phyloP scores from a whole-genome alignment of 2,329 filamentous ascomycete species.

The Phialocephala sp. region DNA sequence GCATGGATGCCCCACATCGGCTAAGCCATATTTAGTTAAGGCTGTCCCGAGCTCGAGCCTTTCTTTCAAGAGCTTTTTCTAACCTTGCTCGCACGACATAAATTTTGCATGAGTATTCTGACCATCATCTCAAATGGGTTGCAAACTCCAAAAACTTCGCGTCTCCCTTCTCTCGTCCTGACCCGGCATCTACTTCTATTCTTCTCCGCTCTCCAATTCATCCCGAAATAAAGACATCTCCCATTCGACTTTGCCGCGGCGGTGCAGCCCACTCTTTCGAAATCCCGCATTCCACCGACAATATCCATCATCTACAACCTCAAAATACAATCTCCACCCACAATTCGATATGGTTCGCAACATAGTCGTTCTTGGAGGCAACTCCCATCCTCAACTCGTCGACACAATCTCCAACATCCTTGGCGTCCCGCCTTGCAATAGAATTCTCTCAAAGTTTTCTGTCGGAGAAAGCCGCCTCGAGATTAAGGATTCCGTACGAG shows the following conservation, averaged over 20 bases:
- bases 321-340: conserved; percentile 9
- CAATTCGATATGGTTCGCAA: conserved; percentile 79
- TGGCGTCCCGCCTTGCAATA: conserved; percentile 82
- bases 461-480: conserved; percentile 95
- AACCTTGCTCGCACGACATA: neutral
- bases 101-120: conserved; percentile 9
- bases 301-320: conserved; percentile 11
- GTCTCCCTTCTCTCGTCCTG: conserved; percentile 27
- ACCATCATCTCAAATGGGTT: conserved; percentile 33
- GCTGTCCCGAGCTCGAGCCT: conserved; percentile 3
- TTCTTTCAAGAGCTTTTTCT: conserved; percentile 7
- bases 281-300: conserved; percentile 35
- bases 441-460: conserved; percentile 89
- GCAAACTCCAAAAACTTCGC: conserved; percentile 22
- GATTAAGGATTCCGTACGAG: conserved; percentile 94
- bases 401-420: conserved; percentile 88
- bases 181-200: conserved; percentile 2
- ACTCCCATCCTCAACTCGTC: conserved; percentile 87
- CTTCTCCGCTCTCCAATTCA: conserved; percentile 9
- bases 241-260: conserved; percentile 26
- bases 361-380: conserved; percentile 91
- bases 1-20: conserved; percentile 1
- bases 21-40: conserved; percentile 2
- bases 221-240: conserved; percentile 21
- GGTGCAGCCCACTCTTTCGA: conserved; percentile 31